Evolutionary conservation across 768 basidiomycete species (phyloP).

Genomic region (Rhizopogon roseolus): DNA sequence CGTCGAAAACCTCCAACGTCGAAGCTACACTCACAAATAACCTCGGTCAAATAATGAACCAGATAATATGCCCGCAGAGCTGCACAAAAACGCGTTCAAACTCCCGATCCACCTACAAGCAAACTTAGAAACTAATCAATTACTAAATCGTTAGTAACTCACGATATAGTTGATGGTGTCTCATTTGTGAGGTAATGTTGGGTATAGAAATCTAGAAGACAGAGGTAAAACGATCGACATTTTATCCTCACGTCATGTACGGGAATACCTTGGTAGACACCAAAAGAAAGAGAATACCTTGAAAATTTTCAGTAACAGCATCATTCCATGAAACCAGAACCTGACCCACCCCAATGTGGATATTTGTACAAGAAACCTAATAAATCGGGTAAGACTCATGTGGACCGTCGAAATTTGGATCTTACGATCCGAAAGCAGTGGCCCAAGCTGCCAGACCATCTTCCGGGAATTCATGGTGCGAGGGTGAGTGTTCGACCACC

Average conservation of each 20-base stretch:
- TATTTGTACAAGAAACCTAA: slow-evolving; percentile 33
- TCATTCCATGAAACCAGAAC: neutral
- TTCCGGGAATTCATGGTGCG: slow-evolving; percentile 16
- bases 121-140: too few relatives aligned
- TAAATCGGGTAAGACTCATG: neutral
- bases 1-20: neutral
- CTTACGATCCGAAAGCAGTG: slow-evolving; percentile 26
- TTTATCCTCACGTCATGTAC: too few relatives aligned
- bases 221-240: neutral
- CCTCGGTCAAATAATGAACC: slow-evolving; percentile 50
- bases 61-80: slow-evolving; percentile 39
- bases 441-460: slow-evolving; percentile 26
- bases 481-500: neutral
- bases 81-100: slow-evolving; percentile 40
- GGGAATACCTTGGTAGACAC: slow-evolving; percentile 37
- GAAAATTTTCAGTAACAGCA: neutral
- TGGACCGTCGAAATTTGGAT: neutral
- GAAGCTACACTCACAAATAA: slow-evolving; percentile 36
- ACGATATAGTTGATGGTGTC: slow-evolving; percentile 37
- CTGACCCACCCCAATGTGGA: slow-evolving; percentile 28
- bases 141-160: slow-evolving; percentile 6
- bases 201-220: slow-evolving; percentile 32
- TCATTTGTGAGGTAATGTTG: slow-evolving; percentile 31
- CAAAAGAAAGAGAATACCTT: slow-evolving; percentile 34
- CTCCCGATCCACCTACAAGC: slow-evolving; percentile 41